A percentile compares a stretch with the other conserved stretches of the same genome.
phyloP scores from a whole-genome alignment of 352 stramenopile species.

The Chrysophaeum taylorii region DNA sequence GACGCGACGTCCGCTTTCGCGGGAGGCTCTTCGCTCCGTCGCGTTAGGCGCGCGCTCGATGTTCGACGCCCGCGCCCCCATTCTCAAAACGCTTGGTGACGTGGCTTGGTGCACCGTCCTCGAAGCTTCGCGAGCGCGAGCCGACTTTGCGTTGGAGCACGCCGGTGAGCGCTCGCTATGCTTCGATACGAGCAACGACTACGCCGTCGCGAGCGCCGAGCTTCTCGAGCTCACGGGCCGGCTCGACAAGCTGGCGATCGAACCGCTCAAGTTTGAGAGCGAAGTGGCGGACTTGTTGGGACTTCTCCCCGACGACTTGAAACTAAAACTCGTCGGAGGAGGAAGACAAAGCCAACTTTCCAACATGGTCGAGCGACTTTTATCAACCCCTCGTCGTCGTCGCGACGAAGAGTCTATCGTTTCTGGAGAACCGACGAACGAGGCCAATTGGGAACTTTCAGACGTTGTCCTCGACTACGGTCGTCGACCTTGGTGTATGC shows the following conservation, averaged over 20 bases:
- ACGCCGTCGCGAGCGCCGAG: background rate
- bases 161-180: background rate
- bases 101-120: background rate
- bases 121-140: background rate
- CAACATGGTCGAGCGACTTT: too few relatives aligned
- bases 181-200: background rate
- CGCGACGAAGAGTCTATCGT: background rate
- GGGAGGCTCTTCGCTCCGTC: background rate
- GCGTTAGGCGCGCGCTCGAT: background rate
- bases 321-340: too few relatives aligned
- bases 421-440: background rate
- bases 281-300: background rate
- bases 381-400: too few relatives aligned
- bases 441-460: conserved; percentile 7
- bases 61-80: background rate
- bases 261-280: background rate
- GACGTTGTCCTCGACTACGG: conserved; percentile 33
- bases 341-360: too few relatives aligned
- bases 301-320: background rate
- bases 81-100: background rate
- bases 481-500: conserved; percentile 25
- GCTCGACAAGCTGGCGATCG: background rate
- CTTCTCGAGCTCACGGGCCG: background rate
- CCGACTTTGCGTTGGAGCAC: background rate
- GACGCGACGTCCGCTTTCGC: background rate